A percentile compares a stretch with the other conserved stretches of the same genome.
Conservation (phyloP, 768 basidiomycete genomes). For the Saitozyma sp. region DNA sequence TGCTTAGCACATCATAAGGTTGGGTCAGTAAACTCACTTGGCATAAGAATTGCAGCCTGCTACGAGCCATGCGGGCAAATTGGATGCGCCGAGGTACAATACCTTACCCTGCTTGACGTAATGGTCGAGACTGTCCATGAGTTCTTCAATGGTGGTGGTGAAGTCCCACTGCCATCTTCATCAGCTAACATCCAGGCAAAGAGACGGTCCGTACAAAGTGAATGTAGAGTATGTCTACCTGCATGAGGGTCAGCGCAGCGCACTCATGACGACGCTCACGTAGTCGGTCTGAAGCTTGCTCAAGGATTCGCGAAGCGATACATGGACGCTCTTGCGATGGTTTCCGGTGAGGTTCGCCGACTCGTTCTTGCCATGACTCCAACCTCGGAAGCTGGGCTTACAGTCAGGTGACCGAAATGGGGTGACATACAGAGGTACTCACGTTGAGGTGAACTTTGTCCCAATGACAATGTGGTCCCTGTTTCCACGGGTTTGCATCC, state of each 20-base stretch:
- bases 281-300: conserved; percentile 63
- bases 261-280: conserved; percentile 43
- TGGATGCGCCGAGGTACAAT: conserved; percentile 39
- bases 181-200: too few relatives aligned
- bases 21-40: background rate
- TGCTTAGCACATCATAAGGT: too few relatives aligned
- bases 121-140: conserved; percentile 29
- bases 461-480: conserved; percentile 58
- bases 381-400: conserved; percentile 13
- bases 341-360: conserved; percentile 56
- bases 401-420: too few relatives aligned
- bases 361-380: conserved; percentile 13
- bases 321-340: conserved; percentile 54
- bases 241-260: too few relatives aligned
- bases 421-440: too few relatives aligned
- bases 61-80: conserved; percentile 36
- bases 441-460: conserved; percentile 50
- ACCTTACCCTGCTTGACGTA: conserved; percentile 33
- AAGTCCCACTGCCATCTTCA: conserved; percentile 30
- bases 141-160: conserved; percentile 28
- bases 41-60: conserved; percentile 34
- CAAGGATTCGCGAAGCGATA: conserved; percentile 55
- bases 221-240: too few relatives aligned
- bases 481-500: conserved; percentile 55
- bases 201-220: too few relatives aligned